phyloP scores from a whole-genome alignment of 208 protist species.

The Trypanosoma mega region DNA sequence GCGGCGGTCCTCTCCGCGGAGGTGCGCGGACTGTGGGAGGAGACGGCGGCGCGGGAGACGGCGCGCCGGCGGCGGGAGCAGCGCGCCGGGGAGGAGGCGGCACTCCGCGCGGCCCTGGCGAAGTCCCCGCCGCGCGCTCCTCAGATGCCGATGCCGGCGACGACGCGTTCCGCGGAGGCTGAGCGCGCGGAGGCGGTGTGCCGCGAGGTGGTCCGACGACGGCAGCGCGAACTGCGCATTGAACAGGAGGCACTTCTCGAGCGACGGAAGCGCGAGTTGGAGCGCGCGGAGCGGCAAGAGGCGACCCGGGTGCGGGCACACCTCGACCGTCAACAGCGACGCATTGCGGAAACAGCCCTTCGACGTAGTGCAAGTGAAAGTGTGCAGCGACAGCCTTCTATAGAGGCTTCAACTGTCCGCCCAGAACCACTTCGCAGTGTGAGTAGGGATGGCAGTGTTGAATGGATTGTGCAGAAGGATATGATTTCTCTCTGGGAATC shows the following conservation, averaged over 20 bases:
- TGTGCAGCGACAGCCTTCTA: background rate
- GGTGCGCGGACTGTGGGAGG: constrained; percentile 1
- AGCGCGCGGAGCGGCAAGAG: background rate
- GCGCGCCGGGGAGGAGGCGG: constrained; percentile 8
- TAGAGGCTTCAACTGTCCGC: background rate
- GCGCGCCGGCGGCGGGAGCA: constrained; percentile 7
- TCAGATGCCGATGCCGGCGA: background rate
- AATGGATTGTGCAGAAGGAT: constrained; percentile 20
- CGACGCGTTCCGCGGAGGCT: background rate
- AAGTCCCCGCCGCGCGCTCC: background rate
- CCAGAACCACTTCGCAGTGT: background rate
- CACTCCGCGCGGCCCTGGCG: background rate
- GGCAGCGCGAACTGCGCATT: constrained; percentile 5
- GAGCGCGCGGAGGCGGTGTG: constrained; percentile 17
- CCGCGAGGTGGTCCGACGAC: constrained; percentile 4
- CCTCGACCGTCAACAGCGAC: constrained; percentile 18
- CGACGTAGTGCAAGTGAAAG: background rate
- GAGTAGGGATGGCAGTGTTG: background rate
- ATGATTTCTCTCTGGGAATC: constrained; percentile 20
- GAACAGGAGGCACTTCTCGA: constrained; percentile 18
- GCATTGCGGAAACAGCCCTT: background rate
- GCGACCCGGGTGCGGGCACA: constrained; percentile 1
- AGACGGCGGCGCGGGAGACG: constrained; percentile 6
- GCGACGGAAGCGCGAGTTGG: background rate
- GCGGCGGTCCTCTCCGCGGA: constrained; percentile 12